phyloP scores from a whole-genome alignment of 2,329 filamentous ascomycete species.

The Ascochyta viciae-villosae region DNA sequence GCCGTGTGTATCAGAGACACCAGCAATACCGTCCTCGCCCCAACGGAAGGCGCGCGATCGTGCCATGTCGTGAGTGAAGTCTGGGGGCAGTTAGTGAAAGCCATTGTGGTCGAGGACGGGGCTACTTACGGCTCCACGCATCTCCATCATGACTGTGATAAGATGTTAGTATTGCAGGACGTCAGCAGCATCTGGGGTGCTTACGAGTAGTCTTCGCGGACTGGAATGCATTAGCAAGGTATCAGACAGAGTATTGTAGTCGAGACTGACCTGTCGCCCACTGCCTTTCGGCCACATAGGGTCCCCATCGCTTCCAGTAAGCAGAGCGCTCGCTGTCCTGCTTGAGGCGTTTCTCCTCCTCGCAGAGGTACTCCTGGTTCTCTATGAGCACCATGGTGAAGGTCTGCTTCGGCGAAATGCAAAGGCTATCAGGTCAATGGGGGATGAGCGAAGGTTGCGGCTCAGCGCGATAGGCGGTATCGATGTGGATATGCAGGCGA shows the following conservation, averaged over 20 bases:
- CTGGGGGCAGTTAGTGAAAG: conserved; percentile 56
- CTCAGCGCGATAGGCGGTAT: conserved; percentile 32
- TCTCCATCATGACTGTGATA: conserved; percentile 75
- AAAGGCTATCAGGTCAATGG: conserved; percentile 9
- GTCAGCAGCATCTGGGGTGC: conserved; percentile 38
- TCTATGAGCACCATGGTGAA: conserved; percentile 84
- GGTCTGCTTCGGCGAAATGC: conserved; percentile 18
- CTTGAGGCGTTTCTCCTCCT: conserved; percentile 88
- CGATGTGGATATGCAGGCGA: conserved; percentile 28
- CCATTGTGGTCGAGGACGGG: background rate
- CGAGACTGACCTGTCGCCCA: conserved; percentile 81
- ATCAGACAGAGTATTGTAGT: background rate
- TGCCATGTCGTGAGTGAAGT: conserved; percentile 93
- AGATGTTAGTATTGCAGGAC: conserved; percentile 33
- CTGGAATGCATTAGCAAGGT: conserved; percentile 55
- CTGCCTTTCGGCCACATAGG: conserved; percentile 91
- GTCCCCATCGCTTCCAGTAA: conserved; percentile 99
- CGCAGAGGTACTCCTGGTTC: conserved; percentile 83
- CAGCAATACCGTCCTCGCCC: conserved; percentile 97
- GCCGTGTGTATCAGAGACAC: conserved; percentile 92
- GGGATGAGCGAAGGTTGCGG: conserved; percentile 20
- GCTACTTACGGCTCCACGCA: conserved; percentile 87
- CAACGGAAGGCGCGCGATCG: conserved; percentile 88
- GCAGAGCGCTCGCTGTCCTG: conserved; percentile 82
- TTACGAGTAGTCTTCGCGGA: conserved; percentile 89